Evolutionary conservation across 176 grass and related monocot species (phyloP), one percentile per base, ranked within the genome.

Genomic region (Hsuehochloa calcarea): DNA sequence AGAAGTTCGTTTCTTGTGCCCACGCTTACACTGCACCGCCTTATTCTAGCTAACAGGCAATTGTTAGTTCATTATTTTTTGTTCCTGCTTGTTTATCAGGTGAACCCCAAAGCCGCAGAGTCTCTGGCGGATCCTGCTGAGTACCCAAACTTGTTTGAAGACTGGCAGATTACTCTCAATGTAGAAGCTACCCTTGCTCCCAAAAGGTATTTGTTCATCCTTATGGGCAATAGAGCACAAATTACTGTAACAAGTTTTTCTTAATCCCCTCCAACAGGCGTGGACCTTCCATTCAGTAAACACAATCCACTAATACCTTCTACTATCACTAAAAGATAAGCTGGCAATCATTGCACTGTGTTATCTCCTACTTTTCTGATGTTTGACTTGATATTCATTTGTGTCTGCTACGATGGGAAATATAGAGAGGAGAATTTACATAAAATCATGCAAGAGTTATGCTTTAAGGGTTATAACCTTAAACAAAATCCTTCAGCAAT

Each of bases 31-130:
- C 40, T 27, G 8, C 22, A 10, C 20, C 15, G 0, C 44, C 22
- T 74, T 20, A 41, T 73, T 86, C 13, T 10, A 27, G 6, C 23
- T 73, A 29, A 29, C 79, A 65, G 56, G 22, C 41, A 72, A 31
- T 6, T 72, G 19, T 52, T 80, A 22, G 3, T 43, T 73, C 65
- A 46, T 70, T 61, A 61, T 39, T 35, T 39, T 80, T 84, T 76
- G 8, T 45, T 41, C 26, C 22, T 54, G 31, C 4, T 15, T 81
- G 13, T 47, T 72, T 55, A 39, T 58, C 68, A 97, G 92, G 88
- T 94, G 16, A 97, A 97, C 63, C 59, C 84, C 68, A 97, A 97
- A 89, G 94, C 94, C 59, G 90, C 92, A 14, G 94, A 97, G 34
- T 94, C 94, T 72, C 70, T 97, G 63, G 92, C 94, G 81, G 94